These are phyloP conservation scores for Pistacia vera DNA, from an alignment of 345 rosid species.

Conservation along the genomic window DNA sequence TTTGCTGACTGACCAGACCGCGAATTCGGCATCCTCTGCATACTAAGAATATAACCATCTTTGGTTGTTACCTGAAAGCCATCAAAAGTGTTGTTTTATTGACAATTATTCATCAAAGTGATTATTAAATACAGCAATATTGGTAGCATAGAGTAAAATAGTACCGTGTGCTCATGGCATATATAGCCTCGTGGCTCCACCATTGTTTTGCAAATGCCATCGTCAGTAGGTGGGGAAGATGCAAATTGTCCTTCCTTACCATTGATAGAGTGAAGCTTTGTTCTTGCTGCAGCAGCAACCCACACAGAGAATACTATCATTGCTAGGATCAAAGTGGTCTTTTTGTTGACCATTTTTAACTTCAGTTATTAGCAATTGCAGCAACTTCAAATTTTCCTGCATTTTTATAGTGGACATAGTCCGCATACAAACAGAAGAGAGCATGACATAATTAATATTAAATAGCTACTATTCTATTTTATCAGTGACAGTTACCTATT, in stretches of 20 bases:
- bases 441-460: not conserved
- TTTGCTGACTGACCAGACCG: slow-evolving; percentile 25
- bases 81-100: not conserved
- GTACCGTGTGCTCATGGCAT: slow-evolving; percentile 39
- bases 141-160: too few relatives aligned
- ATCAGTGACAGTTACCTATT: not conserved
- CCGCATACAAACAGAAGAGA: not conserved
- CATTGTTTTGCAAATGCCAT: slow-evolving; percentile 32
- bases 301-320: slow-evolving; percentile 7
- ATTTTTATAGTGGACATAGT: slow-evolving; percentile 7
- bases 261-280: not conserved
- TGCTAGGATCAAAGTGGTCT: not conserved
- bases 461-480: not conserved
- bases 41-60: slow-evolving; percentile 53
- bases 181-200: slow-evolving; percentile 37
- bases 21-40: slow-evolving; percentile 44
- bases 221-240: slow-evolving; percentile 2
- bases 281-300: slow-evolving; percentile 26
- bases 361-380: slow-evolving; percentile 3
- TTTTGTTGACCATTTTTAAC: slow-evolving; percentile 5
- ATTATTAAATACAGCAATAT: too few relatives aligned
- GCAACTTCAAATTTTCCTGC: not conserved
- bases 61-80: slow-evolving; percentile 47
- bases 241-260: not conserved
- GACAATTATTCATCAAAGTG: too few relatives aligned